phyloP scores from a whole-genome alignment of 2,329 filamentous ascomycete genomes.

The Fusarium illudens region DNA sequence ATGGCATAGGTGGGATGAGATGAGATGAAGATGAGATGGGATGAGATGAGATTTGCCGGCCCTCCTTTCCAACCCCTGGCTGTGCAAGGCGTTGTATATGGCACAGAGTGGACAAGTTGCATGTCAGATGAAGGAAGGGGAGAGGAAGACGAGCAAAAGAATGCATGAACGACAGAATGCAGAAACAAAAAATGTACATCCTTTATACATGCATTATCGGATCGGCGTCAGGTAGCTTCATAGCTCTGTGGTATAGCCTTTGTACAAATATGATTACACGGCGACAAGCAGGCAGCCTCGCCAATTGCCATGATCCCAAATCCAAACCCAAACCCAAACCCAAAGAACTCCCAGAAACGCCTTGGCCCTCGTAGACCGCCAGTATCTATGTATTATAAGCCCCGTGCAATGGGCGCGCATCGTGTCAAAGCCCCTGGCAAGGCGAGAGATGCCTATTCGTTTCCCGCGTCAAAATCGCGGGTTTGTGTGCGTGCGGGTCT shows the following conservation, averaged over 20 bases:
- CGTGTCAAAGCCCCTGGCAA: not conserved
- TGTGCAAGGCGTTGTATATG: not conserved
- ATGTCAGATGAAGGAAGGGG: not conserved
- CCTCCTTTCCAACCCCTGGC: not conserved
- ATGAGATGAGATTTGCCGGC: constrained; percentile 5
- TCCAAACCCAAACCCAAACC: not conserved
- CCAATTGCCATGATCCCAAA: not conserved
- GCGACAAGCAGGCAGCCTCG: not conserved
- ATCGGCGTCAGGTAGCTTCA: constrained; percentile 20
- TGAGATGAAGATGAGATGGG: not conserved
- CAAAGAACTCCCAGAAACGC: not conserved
- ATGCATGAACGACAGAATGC: constrained; percentile 1
- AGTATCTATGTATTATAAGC: constrained; percentile 1
- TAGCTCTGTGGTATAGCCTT: constrained; percentile 13
- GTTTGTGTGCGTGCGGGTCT: constrained; percentile 13
- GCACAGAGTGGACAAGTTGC: not conserved
- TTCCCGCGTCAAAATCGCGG: constrained; percentile 4
- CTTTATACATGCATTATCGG: constrained; percentile 23
- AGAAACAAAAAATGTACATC: constrained; percentile 7
- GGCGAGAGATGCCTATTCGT: not conserved
- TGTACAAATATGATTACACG: constrained; percentile 23
- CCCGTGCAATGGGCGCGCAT: not conserved
- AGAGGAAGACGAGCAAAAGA: not conserved
- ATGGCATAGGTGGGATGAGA: not conserved
- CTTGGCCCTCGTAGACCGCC: not conserved